These are phyloP conservation scores for Amanita rimosa DNA, from an alignment of 768 basidiomycete species.

Conservation along the genomic window DNA sequence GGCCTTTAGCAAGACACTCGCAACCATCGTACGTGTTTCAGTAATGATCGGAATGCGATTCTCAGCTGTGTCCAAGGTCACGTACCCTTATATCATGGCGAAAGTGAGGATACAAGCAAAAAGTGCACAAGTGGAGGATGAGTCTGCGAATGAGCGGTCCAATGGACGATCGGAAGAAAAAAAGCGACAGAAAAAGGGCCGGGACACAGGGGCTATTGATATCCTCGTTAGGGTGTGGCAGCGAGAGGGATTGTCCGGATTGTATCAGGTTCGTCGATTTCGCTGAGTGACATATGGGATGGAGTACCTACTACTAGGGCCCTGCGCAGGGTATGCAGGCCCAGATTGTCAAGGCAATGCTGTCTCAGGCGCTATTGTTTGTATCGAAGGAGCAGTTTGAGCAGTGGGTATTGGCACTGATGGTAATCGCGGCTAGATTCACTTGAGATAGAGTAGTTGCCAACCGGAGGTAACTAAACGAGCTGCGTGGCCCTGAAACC, in stretches of 20 bases:
- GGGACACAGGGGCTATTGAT: slow-evolving; percentile 65
- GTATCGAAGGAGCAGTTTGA: slow-evolving; percentile 98
- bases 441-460: slow-evolving; percentile 10
- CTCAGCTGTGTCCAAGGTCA: slow-evolving; percentile 43
- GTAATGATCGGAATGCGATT: neutral
- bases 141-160: slow-evolving; percentile 26
- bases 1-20: slow-evolving; percentile 87
- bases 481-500: neutral
- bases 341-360: slow-evolving; percentile 90
- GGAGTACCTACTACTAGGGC: neutral
- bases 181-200: slow-evolving; percentile 31
- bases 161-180: slow-evolving; percentile 25
- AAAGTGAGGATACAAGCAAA: slow-evolving; percentile 94
- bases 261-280: slow-evolving; percentile 72
- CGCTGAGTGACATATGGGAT: neutral
- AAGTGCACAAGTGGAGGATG: slow-evolving; percentile 44
- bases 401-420: slow-evolving; percentile 67
- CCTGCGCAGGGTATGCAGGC: slow-evolving; percentile 88
- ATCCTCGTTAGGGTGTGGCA: slow-evolving; percentile 62
- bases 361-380: slow-evolving; percentile 92
- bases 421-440: slow-evolving; percentile 40
- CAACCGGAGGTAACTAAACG: neutral
- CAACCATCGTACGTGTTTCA: slow-evolving; percentile 67
- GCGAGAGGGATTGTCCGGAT: slow-evolving; percentile 77
- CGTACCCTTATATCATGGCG: slow-evolving; percentile 93